Base-by-base conservation (phyloP, 306 rosid species). In the Comarum palustre region DNA sequence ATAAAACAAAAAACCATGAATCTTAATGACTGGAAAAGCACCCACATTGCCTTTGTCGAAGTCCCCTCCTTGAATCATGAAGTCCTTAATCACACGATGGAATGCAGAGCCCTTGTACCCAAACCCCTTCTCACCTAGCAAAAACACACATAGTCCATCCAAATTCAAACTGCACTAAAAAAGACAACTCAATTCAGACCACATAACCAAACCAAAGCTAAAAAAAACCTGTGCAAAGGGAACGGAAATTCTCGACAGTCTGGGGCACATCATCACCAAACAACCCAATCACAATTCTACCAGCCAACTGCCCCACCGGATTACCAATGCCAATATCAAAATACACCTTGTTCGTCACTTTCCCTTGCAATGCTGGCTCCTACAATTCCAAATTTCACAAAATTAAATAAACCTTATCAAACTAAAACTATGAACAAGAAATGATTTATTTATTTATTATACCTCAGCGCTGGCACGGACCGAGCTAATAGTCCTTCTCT, bases 41-140 rank as follows among this genome's bases (percentile, higher is more conserved):
- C 96, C 31, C 77, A 90, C 97, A 85, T 94, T 94, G 75, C 96
- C 96, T 60, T 94, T 94, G 52, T 89, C 97, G 47, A 94, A 94
- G 73, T 91, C 96, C 16, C 99, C 99, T 34, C 96, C 99, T 83
- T 94, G 99, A 83, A 94, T 91, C 99, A 94, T 94, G 90, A 94
- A 94, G 68, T 94, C 97, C 90, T 82, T 89, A 81, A 94, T 94
- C 32, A 94, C 96, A 12, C 96, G 99, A 71, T 94, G 97, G 75
- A 91, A 88, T 3, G 89, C 32, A 24, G 97, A 91, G 19, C 85
- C 87, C 83, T 88, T 91, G 84, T 73, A 94, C 58, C 99, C 99
- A 79, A 91, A 94, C 52, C 99, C 98, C 76, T 94, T 94, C 85
- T 94, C 97, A 45, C 97, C 97, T 89, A 75, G 69, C 31, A 27